Base-by-base conservation (phyloP, 257 asterid species). In the Cordia subcordata region DNA sequence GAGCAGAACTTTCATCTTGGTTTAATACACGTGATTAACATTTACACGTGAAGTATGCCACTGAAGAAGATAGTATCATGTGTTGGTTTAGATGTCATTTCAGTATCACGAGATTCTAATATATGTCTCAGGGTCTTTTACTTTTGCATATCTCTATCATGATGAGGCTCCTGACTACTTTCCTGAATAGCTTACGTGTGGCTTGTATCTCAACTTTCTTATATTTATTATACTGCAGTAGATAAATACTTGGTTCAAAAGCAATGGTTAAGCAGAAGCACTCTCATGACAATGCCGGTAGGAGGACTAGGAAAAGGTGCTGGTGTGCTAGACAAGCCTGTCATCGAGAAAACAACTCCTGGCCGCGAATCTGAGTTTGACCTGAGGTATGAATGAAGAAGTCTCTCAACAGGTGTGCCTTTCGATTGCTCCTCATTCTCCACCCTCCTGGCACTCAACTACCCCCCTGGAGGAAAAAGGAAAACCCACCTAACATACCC, bases 331-430 rank as follows among this genome's bases (percentile, higher is more conserved):
- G 98, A 92, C 3, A 84, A 82, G 72, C 98, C 96, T 14, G 80
- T 86, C 47, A 86, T 84, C 53, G 98, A 92, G 73, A 88, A 81
- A 80, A 79, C 95, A 35, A 69, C 85, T 66, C 95, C 96, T 9
- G 94, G 93, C 38, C 95, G 96, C 64, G 95, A 92, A 71, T 92
- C 95, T 52, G 98, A 92, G 78, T 88, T 88, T 65, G 93, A 92
- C 72, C 75, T 92, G 81, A 92, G 94, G 98, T 91, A 75, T 71
- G 47, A 42, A 27, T 27, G 35, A 27, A 27, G 35, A 27, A 27
- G 6, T 27, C 35, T 27, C 35, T 27, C 4, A 27, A 27, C 35
- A 27, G 35, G 35, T 27, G 35, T 27, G 35, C 35, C 35, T 27
- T 27, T n/a, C n/a, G 35, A 6, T 3, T 27, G 35, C 35, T 27